These are phyloP conservation scores for Termitomyces sp. DNA, from an alignment of 768 basidiomycete species.

Conservation along the genomic window DNA sequence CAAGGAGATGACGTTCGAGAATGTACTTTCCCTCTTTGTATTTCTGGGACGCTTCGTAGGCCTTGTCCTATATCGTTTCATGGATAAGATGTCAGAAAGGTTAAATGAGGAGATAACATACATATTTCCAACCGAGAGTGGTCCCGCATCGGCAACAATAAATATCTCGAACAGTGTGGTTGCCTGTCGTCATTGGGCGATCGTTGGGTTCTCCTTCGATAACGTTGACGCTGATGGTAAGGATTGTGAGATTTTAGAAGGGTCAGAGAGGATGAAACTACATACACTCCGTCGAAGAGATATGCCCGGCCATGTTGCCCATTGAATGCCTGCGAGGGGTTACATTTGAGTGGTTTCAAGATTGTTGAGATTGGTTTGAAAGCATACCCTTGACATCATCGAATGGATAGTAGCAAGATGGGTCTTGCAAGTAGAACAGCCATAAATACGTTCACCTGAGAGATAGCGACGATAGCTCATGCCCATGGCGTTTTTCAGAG, in stretches of 20 bases:
- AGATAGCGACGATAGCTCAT: constrained; percentile 89
- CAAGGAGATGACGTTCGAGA: constrained; percentile 88
- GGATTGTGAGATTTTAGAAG: constrained; percentile 7
- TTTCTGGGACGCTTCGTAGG: constrained; percentile 86
- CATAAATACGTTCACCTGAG: constrained; percentile 80
- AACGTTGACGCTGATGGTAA: constrained; percentile 74
- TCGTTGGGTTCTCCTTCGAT: constrained; percentile 87
- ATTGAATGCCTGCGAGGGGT: constrained; percentile 74
- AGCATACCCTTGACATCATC: constrained; percentile 78
- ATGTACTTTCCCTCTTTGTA: constrained; percentile 99
- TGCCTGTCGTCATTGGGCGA: constrained; percentile 94
- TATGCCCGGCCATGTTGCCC: constrained; percentile 96
- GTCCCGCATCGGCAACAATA: constrained; percentile 88
- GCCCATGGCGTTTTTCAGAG: constrained; percentile 53
- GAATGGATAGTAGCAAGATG: constrained; percentile 90
- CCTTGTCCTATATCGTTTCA: constrained; percentile 68
- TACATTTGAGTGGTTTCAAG: constrained; percentile 13
- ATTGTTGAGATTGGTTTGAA: constrained; percentile 20
- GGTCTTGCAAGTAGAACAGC: constrained; percentile 82
- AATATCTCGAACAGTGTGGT: constrained; percentile 95
- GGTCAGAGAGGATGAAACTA: constrained; percentile 7
- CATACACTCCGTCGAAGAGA: constrained; percentile 92
- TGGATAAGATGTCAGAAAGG: constrained; percentile 5
- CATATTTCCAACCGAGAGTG: constrained; percentile 98
- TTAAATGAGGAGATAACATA: constrained; percentile 34